A percentile compares a stretch with the other conserved stretches of the same genome.
phyloP scores from a whole-genome alignment of 495 filamentous ascomycete genomes.

The Penicillium lagena region DNA sequence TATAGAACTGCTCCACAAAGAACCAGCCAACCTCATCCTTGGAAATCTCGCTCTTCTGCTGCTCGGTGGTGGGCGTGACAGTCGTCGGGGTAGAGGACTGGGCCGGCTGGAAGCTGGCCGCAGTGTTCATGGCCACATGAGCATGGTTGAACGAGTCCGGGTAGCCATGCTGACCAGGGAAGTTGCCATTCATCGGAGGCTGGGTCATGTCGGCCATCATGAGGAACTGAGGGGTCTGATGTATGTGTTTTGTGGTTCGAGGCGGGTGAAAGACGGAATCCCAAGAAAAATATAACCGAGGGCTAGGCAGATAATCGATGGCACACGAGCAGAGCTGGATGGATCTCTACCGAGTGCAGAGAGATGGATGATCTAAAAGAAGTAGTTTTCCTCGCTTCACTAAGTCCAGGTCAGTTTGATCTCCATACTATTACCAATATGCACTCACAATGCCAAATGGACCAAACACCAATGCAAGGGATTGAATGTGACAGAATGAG shows the following conservation, averaged over 20 bases:
- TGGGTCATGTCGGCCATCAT: slow-evolving; percentile 40
- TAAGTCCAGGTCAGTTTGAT: slow-evolving; percentile 6
- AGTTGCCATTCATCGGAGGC: slow-evolving; percentile 41
- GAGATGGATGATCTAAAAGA: slow-evolving; percentile 7
- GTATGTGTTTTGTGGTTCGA: neutral
- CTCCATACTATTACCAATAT: slow-evolving; percentile 1
- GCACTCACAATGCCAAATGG: slow-evolving; percentile 32
- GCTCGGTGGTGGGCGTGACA: slow-evolving; percentile 28
- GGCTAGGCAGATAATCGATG: slow-evolving; percentile 4
- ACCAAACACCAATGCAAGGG: slow-evolving; percentile 19
- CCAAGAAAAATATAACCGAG: slow-evolving; percentile 13
- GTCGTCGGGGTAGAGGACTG: slow-evolving; percentile 40
- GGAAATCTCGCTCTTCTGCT: slow-evolving; percentile 39
- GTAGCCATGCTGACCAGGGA: slow-evolving; percentile 35
- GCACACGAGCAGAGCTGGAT: neutral
- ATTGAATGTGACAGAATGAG: slow-evolving; percentile 15
- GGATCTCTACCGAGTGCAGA: neutral
- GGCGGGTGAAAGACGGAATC: slow-evolving; percentile 9
- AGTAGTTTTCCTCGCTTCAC: slow-evolving; percentile 13
- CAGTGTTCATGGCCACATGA: slow-evolving; percentile 27
- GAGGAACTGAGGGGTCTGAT: slow-evolving; percentile 11
- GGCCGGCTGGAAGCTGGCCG: slow-evolving; percentile 38
- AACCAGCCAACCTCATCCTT: slow-evolving; percentile 98
- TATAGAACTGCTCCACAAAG: slow-evolving; percentile 99
- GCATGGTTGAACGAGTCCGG: slow-evolving; percentile 34